Evolutionary conservation across 305 asterid genomes (phyloP).

Genomic region (Euphrasia arctica): DNA sequence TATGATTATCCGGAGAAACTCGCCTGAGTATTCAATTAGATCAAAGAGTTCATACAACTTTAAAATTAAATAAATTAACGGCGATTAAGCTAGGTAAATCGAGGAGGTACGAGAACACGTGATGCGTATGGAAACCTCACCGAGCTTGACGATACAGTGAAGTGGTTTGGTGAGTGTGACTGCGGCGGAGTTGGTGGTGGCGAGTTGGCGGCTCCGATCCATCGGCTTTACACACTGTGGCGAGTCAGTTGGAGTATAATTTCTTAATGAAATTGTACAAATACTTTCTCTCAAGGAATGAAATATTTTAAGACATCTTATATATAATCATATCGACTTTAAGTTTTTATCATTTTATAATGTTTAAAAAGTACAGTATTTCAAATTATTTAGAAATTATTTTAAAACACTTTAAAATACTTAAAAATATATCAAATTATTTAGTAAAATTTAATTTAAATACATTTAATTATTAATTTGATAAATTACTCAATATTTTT

Average conservation of each 20-base stretch:
- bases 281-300: too few species aligned
- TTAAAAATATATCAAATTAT: too few species aligned
- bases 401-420: too few species aligned
- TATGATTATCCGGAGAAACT: background rate
- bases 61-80: conserved; percentile 1
- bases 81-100: conserved; percentile 2
- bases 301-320: too few species aligned
- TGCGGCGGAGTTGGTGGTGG: conserved; percentile 28
- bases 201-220: conserved; percentile 43
- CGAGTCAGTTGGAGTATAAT: background rate
- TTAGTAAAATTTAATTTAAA: too few species aligned
- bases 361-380: too few species aligned
- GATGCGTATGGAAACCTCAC: conserved; percentile 33
- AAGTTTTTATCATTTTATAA: too few species aligned
- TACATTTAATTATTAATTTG: too few species aligned
- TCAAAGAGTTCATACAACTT: conserved; percentile 16
- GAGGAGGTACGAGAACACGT: background rate
- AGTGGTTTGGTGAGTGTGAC: conserved; percentile 33
- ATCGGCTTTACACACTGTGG: conserved; percentile 29
- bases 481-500: too few species aligned
- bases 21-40: conserved; percentile 2
- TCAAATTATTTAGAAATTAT: too few species aligned
- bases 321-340: too few species aligned
- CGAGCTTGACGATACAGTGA: conserved; percentile 90
- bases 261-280: too few species aligned